Conservation (phyloP, 495 filamentous ascomycete genomes). For the Darksidea phi region DNA sequence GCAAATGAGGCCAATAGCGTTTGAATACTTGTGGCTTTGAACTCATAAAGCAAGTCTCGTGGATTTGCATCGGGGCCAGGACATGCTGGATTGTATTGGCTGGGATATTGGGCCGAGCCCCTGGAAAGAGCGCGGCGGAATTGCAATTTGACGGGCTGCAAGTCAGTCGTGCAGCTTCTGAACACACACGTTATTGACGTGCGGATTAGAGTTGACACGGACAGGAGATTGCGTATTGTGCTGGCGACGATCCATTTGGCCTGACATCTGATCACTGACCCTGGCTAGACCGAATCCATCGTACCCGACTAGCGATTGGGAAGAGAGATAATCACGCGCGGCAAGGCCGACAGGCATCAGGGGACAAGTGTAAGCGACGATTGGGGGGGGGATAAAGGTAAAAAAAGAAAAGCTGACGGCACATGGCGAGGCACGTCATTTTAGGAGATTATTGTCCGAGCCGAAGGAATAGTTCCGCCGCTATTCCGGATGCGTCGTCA, state of each 20-base stretch:
- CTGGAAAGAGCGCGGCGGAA: not conserved
- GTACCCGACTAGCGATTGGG: too few relatives aligned
- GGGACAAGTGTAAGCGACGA: not conserved
- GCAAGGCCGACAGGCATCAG: constrained; percentile 14
- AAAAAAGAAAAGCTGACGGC: not conserved
- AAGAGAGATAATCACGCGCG: not conserved
- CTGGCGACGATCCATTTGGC: not conserved
- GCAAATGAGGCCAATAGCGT: not conserved
- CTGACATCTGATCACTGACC: not conserved
- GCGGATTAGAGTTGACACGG: constrained; percentile 3
- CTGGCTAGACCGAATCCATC: too few relatives aligned
- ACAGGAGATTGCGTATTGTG: constrained; percentile 16
- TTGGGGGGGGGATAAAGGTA: not conserved
- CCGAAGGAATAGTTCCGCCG: constrained; percentile 6
- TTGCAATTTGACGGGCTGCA: not conserved
- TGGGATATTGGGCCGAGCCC: not conserved
- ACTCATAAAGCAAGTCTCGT: too few relatives aligned
- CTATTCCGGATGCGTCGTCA: constrained; percentile 4
- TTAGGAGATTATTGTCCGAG: constrained; percentile 21
- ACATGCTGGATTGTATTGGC: not conserved
- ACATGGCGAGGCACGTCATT: constrained; percentile 24
- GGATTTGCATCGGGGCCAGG: not conserved
- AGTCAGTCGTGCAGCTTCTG: not conserved
- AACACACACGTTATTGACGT: constrained; percentile 1
- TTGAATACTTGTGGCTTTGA: not conserved